Base-by-base conservation (phyloP, 1,284 basidiomycete species). In the Rhodotorula sp. region DNA sequence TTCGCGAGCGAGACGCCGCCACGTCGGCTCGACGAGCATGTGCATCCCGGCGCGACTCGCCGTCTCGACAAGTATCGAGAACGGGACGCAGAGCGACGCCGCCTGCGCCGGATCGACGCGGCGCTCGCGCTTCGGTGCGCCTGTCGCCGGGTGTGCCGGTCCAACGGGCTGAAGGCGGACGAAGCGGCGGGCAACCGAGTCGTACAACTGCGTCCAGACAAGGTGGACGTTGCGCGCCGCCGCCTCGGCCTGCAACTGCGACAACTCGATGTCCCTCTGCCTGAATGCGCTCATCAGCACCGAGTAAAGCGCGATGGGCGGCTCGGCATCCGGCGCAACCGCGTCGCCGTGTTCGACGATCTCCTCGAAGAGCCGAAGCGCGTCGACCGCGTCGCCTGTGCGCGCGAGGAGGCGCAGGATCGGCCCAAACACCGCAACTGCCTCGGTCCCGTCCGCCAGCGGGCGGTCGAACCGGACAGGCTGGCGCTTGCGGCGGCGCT, bases 31-130 rank as follows among this genome's bases (percentile, higher is more conserved):
- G 67, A 89, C 86, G 15, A 80, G 74, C 78, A 92, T 89, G 51
- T 83, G 81, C 2, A 89, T 90, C 0, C 86, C 86, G 2, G 84
- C 82, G 1, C 55, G 54, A 6, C 91, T 91, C 51, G 94, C 82
- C 6, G 87, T 86, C 76, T 92, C 89, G 73, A 97, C 88, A 80
- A 90, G 90, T 76, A 94, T 90, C 21, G 93, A 94, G 15, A 98
- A 83, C 0, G 95, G 91, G 60, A 90, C 81, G 76, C 88, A 91
- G 60, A 97, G 85, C 25, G 89, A 80, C 77, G 88, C 88, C 51
- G 85, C 80, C 57, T 76, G 77, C 46, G 70, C 78, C 19, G 75
- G 67, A 46, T 69, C 78, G 48, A 77, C 62, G 3, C 41, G 61
- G 13, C 63, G 41, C n/a, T 57, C 51, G 32, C n/a, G 41, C 1